A percentile compares a stretch with the other conserved stretches of the same genome.
Conservation (phyloP, 192 early-diverging fungal species). For the Chytriomyces confervae region DNA sequence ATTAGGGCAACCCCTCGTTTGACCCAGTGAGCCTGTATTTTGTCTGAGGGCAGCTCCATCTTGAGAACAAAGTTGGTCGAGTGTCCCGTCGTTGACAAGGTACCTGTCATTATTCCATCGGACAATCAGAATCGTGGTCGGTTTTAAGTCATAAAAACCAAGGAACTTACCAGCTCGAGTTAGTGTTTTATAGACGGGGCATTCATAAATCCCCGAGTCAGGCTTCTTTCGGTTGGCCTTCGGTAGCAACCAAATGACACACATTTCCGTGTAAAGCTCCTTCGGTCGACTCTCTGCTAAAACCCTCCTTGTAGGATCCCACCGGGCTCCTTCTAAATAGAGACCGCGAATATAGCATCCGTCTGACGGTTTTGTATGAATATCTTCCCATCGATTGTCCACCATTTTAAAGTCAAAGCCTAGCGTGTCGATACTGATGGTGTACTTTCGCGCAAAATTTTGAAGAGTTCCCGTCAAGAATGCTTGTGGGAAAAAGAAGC, state of each 20-base stretch:
- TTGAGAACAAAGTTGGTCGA: constrained; percentile 68
- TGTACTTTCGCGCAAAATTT: constrained; percentile 66
- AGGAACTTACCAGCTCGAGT: constrained; percentile 58
- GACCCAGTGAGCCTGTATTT: constrained; percentile 59
- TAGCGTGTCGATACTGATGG: constrained; percentile 63
- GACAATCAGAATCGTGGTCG: not conserved
- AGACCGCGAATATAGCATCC: constrained; percentile 69
- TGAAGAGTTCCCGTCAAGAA: constrained; percentile 66
- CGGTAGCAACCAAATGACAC: constrained; percentile 63
- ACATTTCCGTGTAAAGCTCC: constrained; percentile 67
- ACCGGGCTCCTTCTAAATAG: constrained; percentile 65
- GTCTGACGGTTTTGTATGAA: constrained; percentile 55
- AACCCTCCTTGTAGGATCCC: constrained; percentile 49
- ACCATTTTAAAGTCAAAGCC: constrained; percentile 64
- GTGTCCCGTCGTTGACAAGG: constrained; percentile 66
- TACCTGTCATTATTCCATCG: constrained; percentile 39
- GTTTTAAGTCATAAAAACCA: not conserved
- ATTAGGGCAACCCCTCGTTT: constrained; percentile 64
- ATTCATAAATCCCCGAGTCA: constrained; percentile 60
- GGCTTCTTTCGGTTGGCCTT: constrained; percentile 61
- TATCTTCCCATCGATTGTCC: constrained; percentile 59
- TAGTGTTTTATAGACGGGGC: constrained; percentile 66
- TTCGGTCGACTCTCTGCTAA: constrained; percentile 61
- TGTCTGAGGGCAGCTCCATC: constrained; percentile 63
- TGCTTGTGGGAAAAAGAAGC: constrained; percentile 70